These are phyloP conservation scores for Leucocoprinus leucothites DNA, from an alignment of 768 basidiomycete genomes.

Conservation along the genomic window DNA sequence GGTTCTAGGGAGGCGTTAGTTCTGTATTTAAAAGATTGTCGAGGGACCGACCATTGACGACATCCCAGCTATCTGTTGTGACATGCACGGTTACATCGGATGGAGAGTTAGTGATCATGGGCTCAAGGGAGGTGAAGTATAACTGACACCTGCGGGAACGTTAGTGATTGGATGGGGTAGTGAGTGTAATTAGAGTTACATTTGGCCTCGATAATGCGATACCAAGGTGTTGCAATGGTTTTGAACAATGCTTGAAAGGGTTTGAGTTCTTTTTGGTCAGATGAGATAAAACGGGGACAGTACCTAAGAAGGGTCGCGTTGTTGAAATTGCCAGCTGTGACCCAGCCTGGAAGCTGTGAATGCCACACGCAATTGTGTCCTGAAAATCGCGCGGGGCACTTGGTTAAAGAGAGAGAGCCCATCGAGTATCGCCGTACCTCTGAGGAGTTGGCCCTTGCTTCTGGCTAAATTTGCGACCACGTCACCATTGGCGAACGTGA, in stretches of 20 bases:
- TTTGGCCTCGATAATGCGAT: conserved; percentile 48
- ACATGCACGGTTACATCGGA: neutral
- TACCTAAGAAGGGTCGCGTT: conserved; percentile 23
- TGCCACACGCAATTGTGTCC: conserved; percentile 52
- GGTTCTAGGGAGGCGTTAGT: conserved; percentile 47
- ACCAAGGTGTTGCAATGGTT: conserved; percentile 48
- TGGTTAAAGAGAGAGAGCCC: no score
- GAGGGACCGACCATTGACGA: conserved; percentile 39
- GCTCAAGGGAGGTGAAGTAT: neutral
- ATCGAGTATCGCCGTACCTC: no score
- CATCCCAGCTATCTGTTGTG: conserved; percentile 46
- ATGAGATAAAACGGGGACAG: neutral
- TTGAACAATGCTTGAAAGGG: conserved; percentile 32
- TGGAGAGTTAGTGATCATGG: neutral
- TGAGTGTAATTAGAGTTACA: conserved; percentile 26
- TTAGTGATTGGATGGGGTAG: neutral
- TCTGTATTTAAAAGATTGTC: neutral
- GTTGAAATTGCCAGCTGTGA: conserved; percentile 30
- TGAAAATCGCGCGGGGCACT: no score
- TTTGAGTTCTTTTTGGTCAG: no score
- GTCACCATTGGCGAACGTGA: conserved; percentile 48
- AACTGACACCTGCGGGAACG: conserved; percentile 16
- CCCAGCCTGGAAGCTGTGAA: conserved; percentile 52
- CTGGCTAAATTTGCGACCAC: conserved; percentile 42
- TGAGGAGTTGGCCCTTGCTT: conserved; percentile 43